Percentiles rank a stretch among this genome's conserved stretches.
These are phyloP conservation scores for Leccinum glutinopallens DNA, from an alignment of 1,284 basidiomycete genomes.

Conservation along the genomic window DNA sequence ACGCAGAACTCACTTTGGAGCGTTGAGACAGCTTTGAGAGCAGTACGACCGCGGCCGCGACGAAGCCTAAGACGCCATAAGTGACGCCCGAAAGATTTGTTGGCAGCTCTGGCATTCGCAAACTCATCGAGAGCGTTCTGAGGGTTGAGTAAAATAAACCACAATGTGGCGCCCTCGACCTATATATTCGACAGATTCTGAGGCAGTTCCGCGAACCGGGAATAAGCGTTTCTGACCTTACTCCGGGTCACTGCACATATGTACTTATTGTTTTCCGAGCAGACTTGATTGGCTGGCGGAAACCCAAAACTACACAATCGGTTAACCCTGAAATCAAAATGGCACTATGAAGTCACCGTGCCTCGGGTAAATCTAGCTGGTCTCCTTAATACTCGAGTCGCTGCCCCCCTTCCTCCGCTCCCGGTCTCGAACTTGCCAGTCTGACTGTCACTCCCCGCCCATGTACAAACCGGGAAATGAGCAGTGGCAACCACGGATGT, in stretches of 20 bases:
- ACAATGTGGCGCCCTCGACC: background rate
- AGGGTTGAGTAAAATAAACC: too few species aligned
- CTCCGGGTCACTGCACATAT: background rate
- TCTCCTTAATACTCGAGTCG: too few species aligned
- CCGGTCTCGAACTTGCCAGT: too few species aligned
- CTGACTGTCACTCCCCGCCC: too few species aligned
- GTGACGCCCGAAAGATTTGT: background rate
- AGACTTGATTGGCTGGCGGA: background rate
- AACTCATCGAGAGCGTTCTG: slow-evolving; percentile 5
- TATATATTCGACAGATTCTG: background rate
- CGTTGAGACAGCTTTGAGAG: background rate
- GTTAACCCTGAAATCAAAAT: background rate
- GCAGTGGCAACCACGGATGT: slow-evolving; percentile 40
- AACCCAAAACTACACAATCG: background rate
- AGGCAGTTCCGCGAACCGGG: background rate
- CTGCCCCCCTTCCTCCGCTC: too few species aligned
- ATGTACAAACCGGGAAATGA: too few species aligned
- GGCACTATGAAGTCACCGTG: too few species aligned
- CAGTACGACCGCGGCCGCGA: background rate
- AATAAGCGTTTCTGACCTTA: too few species aligned
- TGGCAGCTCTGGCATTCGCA: background rate
- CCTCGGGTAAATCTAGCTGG: too few species aligned
- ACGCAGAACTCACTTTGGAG: slow-evolving; percentile 6
- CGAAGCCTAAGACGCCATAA: slow-evolving; percentile 1
- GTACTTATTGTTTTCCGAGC: background rate